Percentiles rank a stretch among this genome's conserved stretches.
These are phyloP conservation scores for Aspergillus transmontanensis DNA, from an alignment of 2,329 filamentous ascomycete species.

Conservation along the genomic window DNA sequence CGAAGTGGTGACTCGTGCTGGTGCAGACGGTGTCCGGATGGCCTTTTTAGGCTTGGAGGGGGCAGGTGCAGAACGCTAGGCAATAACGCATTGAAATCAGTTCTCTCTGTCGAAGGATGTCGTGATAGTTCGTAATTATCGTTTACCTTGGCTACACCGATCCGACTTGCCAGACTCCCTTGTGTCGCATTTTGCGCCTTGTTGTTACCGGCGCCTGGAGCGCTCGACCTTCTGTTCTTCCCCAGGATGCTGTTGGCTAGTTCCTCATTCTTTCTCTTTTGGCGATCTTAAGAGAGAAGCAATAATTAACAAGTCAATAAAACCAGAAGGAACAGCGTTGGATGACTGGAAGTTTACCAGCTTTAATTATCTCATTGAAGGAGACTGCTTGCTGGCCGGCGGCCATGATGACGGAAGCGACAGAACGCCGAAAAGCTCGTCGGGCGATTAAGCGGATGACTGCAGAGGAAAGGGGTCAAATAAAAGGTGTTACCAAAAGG, in stretches of 20 bases:
- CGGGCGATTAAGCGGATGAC: not conserved
- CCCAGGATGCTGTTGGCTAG: conserved; percentile 64
- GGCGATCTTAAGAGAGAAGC: conserved; percentile 46
- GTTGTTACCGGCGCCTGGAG: conserved; percentile 45
- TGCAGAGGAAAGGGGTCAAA: not conserved
- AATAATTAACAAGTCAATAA: conserved; percentile 3
- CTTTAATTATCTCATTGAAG: conserved; percentile 56
- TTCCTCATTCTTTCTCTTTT: conserved; percentile 57
- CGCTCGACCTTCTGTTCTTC: conserved; percentile 53
- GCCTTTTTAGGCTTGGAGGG: conserved; percentile 41
- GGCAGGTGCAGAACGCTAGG: conserved; percentile 45
- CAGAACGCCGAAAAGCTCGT: not conserved
- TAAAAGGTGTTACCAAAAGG: not conserved
- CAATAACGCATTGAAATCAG: conserved; percentile 1
- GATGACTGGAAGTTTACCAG: conserved; percentile 40
- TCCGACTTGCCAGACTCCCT: conserved; percentile 59
- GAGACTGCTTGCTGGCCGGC: conserved; percentile 42
- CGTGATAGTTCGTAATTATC: not conserved
- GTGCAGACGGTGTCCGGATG: conserved; percentile 35
- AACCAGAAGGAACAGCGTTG: not conserved
- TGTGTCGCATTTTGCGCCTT: conserved; percentile 47
- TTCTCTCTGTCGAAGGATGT: conserved; percentile 5
- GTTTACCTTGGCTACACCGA: conserved; percentile 59
- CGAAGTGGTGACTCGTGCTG: conserved; percentile 21
- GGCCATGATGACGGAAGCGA: conserved; percentile 34